phyloP scores from a whole-genome alignment of 2,329 filamentous ascomycete genomes.

The Microdochium bolleyi region DNA sequence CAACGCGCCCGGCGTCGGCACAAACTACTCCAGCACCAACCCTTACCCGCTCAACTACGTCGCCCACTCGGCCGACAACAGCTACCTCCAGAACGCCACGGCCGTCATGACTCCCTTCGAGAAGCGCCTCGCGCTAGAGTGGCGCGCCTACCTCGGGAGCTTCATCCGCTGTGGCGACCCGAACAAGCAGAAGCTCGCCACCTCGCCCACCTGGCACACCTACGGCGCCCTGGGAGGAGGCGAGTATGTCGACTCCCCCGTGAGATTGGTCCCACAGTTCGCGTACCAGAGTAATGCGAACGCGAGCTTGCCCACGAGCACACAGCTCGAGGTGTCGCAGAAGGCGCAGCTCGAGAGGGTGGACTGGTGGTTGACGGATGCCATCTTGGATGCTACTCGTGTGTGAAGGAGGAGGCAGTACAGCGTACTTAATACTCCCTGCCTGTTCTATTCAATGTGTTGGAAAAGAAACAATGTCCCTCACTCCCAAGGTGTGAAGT shows the following conservation, averaged over 20 bases:
- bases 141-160: neutral
- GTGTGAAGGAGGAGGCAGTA: neutral
- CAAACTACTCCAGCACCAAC: neutral
- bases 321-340: neutral
- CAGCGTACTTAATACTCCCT: neutral
- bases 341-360: neutral
- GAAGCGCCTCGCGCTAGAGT: neutral
- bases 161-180: neutral
- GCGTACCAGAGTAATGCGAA: neutral
- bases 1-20: neutral
- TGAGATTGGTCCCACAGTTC: neutral
- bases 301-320: neutral
- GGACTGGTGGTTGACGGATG: neutral
- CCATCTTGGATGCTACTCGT: neutral
- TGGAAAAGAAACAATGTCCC: neutral
- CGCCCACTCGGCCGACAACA: neutral
- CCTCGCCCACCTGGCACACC: neutral
- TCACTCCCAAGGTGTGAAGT: neutral
- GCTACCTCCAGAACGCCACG: neutral
- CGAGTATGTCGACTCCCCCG: neutral
- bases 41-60: neutral
- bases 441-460: neutral
- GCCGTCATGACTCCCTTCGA: neutral
- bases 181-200: neutral
- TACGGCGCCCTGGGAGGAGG: neutral